phyloP scores from a whole-genome alignment of 2,329 filamentous ascomycete genomes.

The Cercospora zeina region DNA sequence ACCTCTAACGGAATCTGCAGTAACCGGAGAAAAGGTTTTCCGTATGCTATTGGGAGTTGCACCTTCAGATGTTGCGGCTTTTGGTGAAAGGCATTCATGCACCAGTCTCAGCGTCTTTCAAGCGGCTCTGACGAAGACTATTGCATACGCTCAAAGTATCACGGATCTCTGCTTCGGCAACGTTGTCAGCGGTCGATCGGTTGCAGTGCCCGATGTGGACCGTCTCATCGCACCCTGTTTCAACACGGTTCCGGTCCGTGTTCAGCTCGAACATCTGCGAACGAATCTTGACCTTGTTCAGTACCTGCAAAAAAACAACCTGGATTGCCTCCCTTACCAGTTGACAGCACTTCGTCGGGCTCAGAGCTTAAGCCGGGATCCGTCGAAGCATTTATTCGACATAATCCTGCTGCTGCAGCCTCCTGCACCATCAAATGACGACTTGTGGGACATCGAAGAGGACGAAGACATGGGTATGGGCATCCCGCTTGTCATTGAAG shows the following conservation, averaged over 20 bases:
- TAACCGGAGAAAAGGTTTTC: constrained; percentile 13
- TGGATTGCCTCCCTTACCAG: constrained; percentile 66
- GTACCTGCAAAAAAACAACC: constrained; percentile 62
- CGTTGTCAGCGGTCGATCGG: constrained; percentile 74
- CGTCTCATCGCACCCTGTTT: constrained; percentile 84
- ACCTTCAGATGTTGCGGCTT: constrained; percentile 48
- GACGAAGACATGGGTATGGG: constrained; percentile 65
- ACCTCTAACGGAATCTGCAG: constrained; percentile 18
- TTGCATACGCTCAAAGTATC: constrained; percentile 58
- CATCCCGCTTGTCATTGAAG: constrained; percentile 73
- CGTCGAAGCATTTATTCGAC: constrained; percentile 68
- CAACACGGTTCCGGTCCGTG: constrained; percentile 77
- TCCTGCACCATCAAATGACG: constrained; percentile 46
- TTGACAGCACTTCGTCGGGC: constrained; percentile 73
- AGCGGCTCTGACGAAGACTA: constrained; percentile 67
- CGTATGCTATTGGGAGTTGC: constrained; percentile 13
- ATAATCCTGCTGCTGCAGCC: constrained; percentile 78
- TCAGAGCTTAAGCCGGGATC: constrained; percentile 52
- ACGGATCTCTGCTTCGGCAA: constrained; percentile 83
- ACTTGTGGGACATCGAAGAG: constrained; percentile 57
- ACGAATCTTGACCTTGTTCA: constrained; percentile 61
- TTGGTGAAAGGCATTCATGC: constrained; percentile 56
- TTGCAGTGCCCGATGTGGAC: constrained; percentile 66
- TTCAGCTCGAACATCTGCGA: constrained; percentile 51
- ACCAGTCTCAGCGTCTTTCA: constrained; percentile 68